Base-by-base conservation (phyloP, 305 asterid genomes). In the Solanum hybrid region DNA sequence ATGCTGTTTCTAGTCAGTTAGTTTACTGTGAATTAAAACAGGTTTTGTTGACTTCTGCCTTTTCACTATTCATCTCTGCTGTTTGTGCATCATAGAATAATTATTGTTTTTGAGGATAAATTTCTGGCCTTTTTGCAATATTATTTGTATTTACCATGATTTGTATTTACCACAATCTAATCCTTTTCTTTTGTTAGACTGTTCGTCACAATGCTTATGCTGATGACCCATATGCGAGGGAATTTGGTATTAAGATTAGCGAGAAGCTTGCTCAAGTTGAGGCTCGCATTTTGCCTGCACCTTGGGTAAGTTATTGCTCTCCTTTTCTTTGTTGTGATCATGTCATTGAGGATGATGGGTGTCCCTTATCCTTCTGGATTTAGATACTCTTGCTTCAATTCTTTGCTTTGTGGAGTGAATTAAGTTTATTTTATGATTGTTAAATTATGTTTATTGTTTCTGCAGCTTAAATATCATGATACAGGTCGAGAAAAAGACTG, bases 261-360 rank as follows among this genome's bases (percentile, higher is more conserved):
- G 96, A 93, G 83, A 93, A 92, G 92, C 92, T 97, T 80, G 99
- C 99, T 24, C 98, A 94, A 92, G 98, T 97, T 83, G 99, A 97
- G 91, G 99, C 99, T 86, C 99, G 99, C 73, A 95, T 97, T 77
- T 93, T 97, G 77, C 99, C 98, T 57, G 88, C 99, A 75, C 99
- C 99, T 34, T 89, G 96, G 99, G 99, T 97, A 94, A 91, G 91
- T 17, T 57, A 12, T 24, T 87, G 22, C 31, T 31, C 72, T 84
- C 41, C 24, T 57, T 82, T 41, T 83, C 27, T 41, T 82, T 84
- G 39, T 20, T 22, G 39, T 84, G 39, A 84, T 51, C 29, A 6
- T 84, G 76, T 84, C 41, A 31, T 31, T 57, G 88, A 84, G 45
- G 27, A 68, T 29, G 87, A 83, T 45, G 87, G 34, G 36, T 83